Conservation (phyloP, 345 rosid genomes). For the Lumnitzera littorea region DNA sequence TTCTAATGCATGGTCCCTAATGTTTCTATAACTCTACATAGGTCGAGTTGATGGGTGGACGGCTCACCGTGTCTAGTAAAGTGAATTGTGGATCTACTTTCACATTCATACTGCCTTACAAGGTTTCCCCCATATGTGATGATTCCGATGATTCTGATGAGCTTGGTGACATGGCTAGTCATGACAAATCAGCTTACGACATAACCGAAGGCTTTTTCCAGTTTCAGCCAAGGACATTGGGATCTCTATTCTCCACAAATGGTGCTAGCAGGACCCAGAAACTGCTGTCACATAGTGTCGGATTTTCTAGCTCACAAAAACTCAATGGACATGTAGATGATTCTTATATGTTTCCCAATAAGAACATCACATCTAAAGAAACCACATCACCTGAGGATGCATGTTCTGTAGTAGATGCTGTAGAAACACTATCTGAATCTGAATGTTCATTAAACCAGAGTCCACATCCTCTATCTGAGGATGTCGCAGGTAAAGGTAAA, state of each 20-base stretch:
- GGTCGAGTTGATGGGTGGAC: slow-evolving; percentile 99
- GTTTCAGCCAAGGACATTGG: slow-evolving; percentile 63
- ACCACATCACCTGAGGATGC: slow-evolving; percentile 38
- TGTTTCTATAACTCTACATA: slow-evolving; percentile 7
- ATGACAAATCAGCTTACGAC: slow-evolving; percentile 51
- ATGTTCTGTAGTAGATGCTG: slow-evolving; percentile 38
- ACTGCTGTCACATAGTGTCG: slow-evolving; percentile 21
- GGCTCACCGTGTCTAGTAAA: slow-evolving; percentile 73
- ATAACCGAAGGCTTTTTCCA: slow-evolving; percentile 63
- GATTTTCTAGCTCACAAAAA: slow-evolving; percentile 28
- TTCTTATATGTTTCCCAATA: slow-evolving; percentile 30
- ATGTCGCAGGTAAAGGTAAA: slow-evolving; percentile 13
- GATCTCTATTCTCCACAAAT: slow-evolving; percentile 50
- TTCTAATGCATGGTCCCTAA: too few relatives aligned
- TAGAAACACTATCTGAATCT: slow-evolving; percentile 37
- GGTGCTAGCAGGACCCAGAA: slow-evolving; percentile 41
- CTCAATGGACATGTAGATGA: slow-evolving; percentile 28
- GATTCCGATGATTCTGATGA: slow-evolving; percentile 76
- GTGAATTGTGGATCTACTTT: slow-evolving; percentile 83
- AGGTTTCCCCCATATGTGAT: slow-evolving; percentile 44
- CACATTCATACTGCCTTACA: slow-evolving; percentile 83
- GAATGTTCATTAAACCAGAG: slow-evolving; percentile 37
- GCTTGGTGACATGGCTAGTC: slow-evolving; percentile 59
- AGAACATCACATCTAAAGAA: slow-evolving; percentile 32
- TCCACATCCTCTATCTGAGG: slow-evolving; percentile 22